Base-by-base conservation (phyloP, 2,329 filamentous ascomycete genomes). In the Pseudogymnoascus sp. region DNA sequence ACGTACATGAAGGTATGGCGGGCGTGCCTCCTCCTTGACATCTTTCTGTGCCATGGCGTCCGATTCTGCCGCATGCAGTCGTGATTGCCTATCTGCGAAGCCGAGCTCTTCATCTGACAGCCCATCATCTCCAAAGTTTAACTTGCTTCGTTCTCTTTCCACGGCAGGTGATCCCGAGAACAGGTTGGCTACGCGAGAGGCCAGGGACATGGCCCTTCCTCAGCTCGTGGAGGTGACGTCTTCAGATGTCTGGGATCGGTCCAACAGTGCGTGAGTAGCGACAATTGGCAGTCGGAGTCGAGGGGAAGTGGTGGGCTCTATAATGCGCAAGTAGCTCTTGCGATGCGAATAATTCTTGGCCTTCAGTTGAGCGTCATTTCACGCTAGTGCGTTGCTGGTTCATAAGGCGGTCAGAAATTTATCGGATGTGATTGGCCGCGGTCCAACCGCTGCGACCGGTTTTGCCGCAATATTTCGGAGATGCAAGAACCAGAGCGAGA, bases 1-100 rank as follows among this genome's bases (percentile, higher is more conserved):
- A 77, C 84, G 74, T 76, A 88, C 86, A 77, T 88, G 83, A 69
- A 86, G 71, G 72, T 86, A 87, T 63, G 84, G 84, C 67, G 85
- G 84, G 67, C 86, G 82, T 68, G 77, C 78, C 73, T 85, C 82
- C 64, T 69, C 66, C 66, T 84, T 82, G 65, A 65, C 63, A 68
- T 67, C 68, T 72, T 73, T 63, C 67, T 67, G 65, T 70, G 72
- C 68, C 67, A 71, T 69, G 56, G 67, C 69, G 63, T 69, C 66
- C 66, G 68, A 66, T 62, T 60, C 63, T 64, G 68, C 60, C 42
- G 60, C 19, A 59, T 60, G 53, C 68, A 65, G 61, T 69, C 67
- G 69, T 66, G 68, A 65, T 64, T 67, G 71, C 65, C 71, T 68
- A 71, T 75, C 69, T 64, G 71, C 67, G 66, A 74, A 68, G 35